phyloP scores from a whole-genome alignment of 2,329 filamentous ascomycete species.

The Pleomassaria siparia region DNA sequence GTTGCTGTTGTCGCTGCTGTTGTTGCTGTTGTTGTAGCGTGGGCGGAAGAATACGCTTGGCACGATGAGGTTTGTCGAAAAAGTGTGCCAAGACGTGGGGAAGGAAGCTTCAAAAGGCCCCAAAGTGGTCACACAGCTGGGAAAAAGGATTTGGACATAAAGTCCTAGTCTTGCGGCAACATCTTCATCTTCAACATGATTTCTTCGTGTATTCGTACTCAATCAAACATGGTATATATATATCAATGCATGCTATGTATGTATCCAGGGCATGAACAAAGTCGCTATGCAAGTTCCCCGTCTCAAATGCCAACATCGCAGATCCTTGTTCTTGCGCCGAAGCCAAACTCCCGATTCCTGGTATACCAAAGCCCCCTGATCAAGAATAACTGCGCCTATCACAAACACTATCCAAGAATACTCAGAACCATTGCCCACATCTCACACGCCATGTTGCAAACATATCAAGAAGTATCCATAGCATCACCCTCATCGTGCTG shows the following conservation, averaged over 20 bases:
- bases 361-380: neutral
- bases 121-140: neutral
- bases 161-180: too few relatives aligned
- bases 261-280: neutral
- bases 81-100: neutral
- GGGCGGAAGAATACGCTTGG: too few relatives aligned
- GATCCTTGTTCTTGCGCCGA: too few relatives aligned
- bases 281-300: neutral
- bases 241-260: neutral
- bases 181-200: too few relatives aligned
- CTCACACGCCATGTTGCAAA: neutral
- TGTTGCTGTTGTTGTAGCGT: too few relatives aligned
- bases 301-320: neutral
- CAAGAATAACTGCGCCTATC: neutral
- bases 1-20: too few relatives aligned
- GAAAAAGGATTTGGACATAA: neutral
- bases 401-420: neutral
- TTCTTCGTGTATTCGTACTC: neutral
- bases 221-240: neutral
- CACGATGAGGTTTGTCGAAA: neutral
- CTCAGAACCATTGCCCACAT: neutral
- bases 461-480: slow-evolving; percentile 23
- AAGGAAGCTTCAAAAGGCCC: neutral
- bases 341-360: neutral
- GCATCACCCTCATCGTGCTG: slow-evolving; percentile 15